Percentiles rank a stretch among this genome's conserved stretches.
phyloP scores from a whole-genome alignment of 768 basidiomycete species.

The Boletus sp. region DNA sequence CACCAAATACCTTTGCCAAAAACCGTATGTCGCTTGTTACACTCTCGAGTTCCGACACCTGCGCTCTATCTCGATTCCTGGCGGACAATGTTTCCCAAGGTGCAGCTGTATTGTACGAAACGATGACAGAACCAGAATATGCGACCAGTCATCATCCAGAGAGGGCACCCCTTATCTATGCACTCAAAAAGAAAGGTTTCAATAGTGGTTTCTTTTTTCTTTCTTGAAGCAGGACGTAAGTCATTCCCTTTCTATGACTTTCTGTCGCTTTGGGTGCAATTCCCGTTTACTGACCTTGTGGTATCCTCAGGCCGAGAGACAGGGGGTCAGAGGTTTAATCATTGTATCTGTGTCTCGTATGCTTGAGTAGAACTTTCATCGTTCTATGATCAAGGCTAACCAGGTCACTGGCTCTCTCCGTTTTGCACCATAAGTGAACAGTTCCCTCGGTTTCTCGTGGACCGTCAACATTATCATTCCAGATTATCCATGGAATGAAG shows the following conservation, averaged over 20 bases:
- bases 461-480: neutral
- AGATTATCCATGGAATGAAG: constrained; percentile 29
- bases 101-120: too few relatives aligned
- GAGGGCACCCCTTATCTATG: constrained; percentile 21
- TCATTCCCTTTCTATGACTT: neutral
- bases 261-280: neutral
- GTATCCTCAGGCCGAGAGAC: constrained; percentile 10
- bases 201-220: constrained; percentile 16
- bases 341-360: neutral
- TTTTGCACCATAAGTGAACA: constrained; percentile 21
- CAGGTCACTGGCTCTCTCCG: constrained; percentile 24
- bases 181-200: constrained; percentile 14
- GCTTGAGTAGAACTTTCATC: constrained; percentile 19
- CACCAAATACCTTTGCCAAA: constrained; percentile 31
- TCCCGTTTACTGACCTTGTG: neutral
- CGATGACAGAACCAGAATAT: too few relatives aligned
- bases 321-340: constrained; percentile 4
- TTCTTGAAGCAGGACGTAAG: constrained; percentile 15
- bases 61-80: too few relatives aligned
- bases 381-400: constrained; percentile 20
- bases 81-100: too few relatives aligned
- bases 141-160: too few relatives aligned
- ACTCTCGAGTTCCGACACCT: too few relatives aligned
- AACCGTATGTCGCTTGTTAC: constrained; percentile 34
- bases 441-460: neutral